Evolutionary conservation across 2,329 filamentous ascomycete genomes (phyloP), one percentile per base, ranked within the genome.

Genomic region (Diaporthe ampelina): DNA sequence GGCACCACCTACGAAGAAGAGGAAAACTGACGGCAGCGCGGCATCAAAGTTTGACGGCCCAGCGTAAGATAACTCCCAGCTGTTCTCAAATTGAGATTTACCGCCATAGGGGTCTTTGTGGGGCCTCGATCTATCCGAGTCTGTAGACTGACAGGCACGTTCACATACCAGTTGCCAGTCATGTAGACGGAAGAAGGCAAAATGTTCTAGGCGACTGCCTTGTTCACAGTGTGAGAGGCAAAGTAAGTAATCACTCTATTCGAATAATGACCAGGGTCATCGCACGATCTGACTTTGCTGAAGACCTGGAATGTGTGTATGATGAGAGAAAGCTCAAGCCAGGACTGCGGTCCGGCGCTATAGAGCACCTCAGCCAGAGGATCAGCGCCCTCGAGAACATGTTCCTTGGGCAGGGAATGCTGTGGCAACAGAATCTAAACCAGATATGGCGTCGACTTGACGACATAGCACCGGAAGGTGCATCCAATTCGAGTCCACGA

Each of bases 161-260:
- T 24, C 58, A 45, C 24, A 9, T 17, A 24, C 24, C 40, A 63
- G 59, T 21, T 87, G 85, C 61, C 84, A 85, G 70, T 81, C 83
- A 0, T 87, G 85, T 77, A 83, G 85, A 6, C 84, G 82, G 69
- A 86, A 85, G 76, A 86, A 87, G 68, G 82, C 85, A 21, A 85
- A 84, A 57, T 87, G 85, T 77, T 83, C 84, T 35, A 79, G 85
- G 29, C 78, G 80, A 37, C 83, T 85, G 63, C 85, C 85, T 10
- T 87, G 86, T 74, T 82, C 84, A 0, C 82, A 85, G 67, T 86
- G 85, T 68, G 76, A 80, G 4, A 77, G 80, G 48, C 81, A 81
- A 74, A 81, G 78, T 80, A 69, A 76, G 78, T 77, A 32, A 1
- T 48, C 11, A 3, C 24, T 8, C 29, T 17, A 24, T 11, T 45